A percentile compares a stretch with the other conserved stretches of the same genome.
These are phyloP conservation scores for Lophium mytilinum DNA, from an alignment of 495 filamentous ascomycete species.

Conservation along the genomic window DNA sequence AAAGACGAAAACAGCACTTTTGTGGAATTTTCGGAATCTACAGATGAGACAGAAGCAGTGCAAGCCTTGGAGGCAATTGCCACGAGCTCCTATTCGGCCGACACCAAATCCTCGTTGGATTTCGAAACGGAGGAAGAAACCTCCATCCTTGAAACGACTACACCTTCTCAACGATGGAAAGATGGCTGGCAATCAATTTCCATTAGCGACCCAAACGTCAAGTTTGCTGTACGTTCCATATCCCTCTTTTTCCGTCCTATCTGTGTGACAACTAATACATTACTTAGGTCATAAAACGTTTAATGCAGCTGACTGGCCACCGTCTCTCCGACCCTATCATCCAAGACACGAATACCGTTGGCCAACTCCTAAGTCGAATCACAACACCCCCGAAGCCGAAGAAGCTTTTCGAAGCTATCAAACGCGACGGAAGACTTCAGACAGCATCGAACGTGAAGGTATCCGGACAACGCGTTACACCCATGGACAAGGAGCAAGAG, in stretches of 20 bases:
- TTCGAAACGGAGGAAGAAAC: too few relatives aligned
- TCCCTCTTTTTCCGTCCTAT: neutral
- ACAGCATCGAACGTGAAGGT: conserved; percentile 64
- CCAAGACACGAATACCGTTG: conserved; percentile 43
- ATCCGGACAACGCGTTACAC: conserved; percentile 49
- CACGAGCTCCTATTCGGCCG: neutral
- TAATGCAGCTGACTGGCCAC: conserved; percentile 68
- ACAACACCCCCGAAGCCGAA: conserved; percentile 51
- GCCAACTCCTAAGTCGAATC: conserved; percentile 47
- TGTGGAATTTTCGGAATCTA: neutral
- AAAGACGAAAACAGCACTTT: neutral
- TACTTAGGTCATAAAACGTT: conserved; percentile 61
- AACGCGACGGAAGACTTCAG: conserved; percentile 19
- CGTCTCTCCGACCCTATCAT: conserved; percentile 62
- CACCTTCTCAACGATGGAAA: neutral
- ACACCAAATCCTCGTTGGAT: too few relatives aligned
- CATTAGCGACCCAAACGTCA: conserved; percentile 50
- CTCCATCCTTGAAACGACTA: too few relatives aligned
- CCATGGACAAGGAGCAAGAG: conserved; percentile 61
- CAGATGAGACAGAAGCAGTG: neutral
- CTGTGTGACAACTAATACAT: conserved; percentile 3
- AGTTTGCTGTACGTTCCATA: conserved; percentile 60
- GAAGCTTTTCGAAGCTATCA: conserved; percentile 41
- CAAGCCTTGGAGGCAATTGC: neutral
- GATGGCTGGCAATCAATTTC: conserved; percentile 45